Percentiles rank a stretch among this genome's conserved stretches.
These are phyloP conservation scores for Thalassiosira livingstoniorum DNA, from an alignment of 352 stramenopile genomes.

Conservation along the genomic window DNA sequence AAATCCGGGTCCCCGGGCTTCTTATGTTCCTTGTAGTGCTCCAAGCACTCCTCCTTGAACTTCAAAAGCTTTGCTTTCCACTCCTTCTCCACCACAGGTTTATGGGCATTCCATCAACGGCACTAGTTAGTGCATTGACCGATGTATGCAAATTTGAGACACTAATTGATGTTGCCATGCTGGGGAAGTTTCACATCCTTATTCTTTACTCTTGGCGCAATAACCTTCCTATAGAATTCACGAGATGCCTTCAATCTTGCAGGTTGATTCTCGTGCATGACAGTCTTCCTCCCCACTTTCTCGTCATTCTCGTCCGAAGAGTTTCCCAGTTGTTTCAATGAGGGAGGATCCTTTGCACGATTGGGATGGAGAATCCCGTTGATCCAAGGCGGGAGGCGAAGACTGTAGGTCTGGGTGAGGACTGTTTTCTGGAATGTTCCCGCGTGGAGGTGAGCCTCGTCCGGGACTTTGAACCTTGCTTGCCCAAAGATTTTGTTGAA, in stretches of 20 bases:
- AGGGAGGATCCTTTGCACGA: no score
- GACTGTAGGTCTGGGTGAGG: neutral
- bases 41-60: neutral
- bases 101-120: neutral
- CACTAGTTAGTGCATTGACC: neutral
- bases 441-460: neutral
- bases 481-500: neutral
- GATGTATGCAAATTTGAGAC: neutral
- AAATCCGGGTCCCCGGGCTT: neutral
- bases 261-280: neutral
- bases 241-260: neutral
- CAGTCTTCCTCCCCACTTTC: neutral
- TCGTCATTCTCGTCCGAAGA: neutral
- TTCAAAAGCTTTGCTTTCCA: neutral
- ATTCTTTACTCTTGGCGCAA: neutral
- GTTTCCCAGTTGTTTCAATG: no score
- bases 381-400: neutral
- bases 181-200: neutral
- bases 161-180: neutral
- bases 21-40: neutral
- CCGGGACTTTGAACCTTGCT: neutral
- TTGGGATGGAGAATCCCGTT: neutral
- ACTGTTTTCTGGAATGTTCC: neutral
- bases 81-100: neutral
- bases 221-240: neutral